phyloP scores from a whole-genome alignment of 345 rosid species.

The Eutrema heterophyllum region DNA sequence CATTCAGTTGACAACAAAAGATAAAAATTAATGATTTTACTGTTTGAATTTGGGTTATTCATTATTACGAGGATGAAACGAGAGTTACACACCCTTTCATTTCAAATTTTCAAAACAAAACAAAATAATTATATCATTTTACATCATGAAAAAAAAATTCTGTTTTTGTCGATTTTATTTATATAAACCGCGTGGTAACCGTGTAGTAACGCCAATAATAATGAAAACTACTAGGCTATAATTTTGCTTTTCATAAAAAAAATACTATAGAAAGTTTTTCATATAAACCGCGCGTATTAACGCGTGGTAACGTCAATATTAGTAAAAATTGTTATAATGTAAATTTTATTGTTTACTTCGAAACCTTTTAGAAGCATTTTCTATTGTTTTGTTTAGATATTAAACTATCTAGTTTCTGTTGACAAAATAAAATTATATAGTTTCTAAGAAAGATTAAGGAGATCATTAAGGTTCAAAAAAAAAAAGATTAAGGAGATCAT shows the following conservation, averaged over 20 bases:
- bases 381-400: background rate
- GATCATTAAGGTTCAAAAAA: no score
- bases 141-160: background rate
- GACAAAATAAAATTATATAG: background rate
- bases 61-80: background rate
- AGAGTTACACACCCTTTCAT: background rate
- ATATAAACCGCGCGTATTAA: background rate
- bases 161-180: background rate
- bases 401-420: background rate
- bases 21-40: background rate
- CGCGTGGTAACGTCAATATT: background rate
- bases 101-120: slow-evolving; percentile 7
- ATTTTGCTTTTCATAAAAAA: background rate
- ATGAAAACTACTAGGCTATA: background rate
- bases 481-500: slow-evolving; percentile 35
- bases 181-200: background rate
- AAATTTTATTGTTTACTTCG: background rate
- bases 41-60: background rate
- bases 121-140: background rate
- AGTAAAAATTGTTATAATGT: background rate
- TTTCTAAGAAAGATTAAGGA: slow-evolving; percentile 18
- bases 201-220: background rate
- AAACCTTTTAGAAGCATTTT: no score
- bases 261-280: background rate
- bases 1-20: background rate